A percentile compares a stretch with the other conserved stretches of the same genome.
These are phyloP conservation scores for Sorghum bicolor DNA, from an alignment of 176 grass and related monocot species.

Conservation along the genomic window Sorghum_bicolor_NCBIv3 NC_012870.2:67010501-67011000, in stretches of 20 bases:
- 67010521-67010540: slow-evolving; percentile 58
- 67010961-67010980: too few species aligned
- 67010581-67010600: not conserved
- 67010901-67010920: too few species aligned
- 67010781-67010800: not conserved
- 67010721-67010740: not conserved
- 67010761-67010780: not conserved
- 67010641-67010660: not conserved
- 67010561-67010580: not conserved
- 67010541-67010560: not conserved
- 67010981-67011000: too few species aligned
- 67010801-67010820: not conserved
- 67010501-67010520: slow-evolving; percentile 60
- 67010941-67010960: too few species aligned
- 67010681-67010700: not conserved
- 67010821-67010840: too few species aligned
- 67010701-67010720: not conserved
- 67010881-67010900: too few species aligned
- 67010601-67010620: not conserved
- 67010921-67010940: too few species aligned
- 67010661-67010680: not conserved
- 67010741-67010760: not conserved
- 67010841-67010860: too few species aligned
- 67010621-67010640: not conserved
- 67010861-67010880: too few species aligned